phyloP scores from a whole-genome alignment of 257 asterid genomes.

The Gentiana straminea region DNA sequence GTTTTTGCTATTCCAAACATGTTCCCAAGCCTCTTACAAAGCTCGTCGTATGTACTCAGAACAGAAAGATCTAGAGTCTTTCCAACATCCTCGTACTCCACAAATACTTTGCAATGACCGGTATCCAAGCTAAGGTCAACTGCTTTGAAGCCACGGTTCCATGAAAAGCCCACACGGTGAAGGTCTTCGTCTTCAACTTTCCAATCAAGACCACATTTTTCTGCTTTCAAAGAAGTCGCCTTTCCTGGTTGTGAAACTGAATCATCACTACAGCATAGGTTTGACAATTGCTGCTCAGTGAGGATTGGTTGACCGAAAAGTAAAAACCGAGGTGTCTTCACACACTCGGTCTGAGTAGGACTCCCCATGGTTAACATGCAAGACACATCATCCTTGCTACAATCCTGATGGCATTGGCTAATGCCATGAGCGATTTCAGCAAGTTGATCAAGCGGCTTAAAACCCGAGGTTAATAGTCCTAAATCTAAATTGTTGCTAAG shows the following conservation, averaged over 20 bases:
- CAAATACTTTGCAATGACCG: conserved; percentile 86
- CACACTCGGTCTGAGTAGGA: conserved; percentile 24
- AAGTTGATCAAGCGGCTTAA: conserved; percentile 36
- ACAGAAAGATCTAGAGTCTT: conserved; percentile 61
- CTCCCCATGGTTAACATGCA: conserved; percentile 71
- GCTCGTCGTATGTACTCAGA: conserved; percentile 75
- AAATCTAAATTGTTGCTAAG: conserved; percentile 65
- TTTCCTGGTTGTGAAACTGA: conserved; percentile 18
- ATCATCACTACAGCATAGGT: conserved; percentile 22
- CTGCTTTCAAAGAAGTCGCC: conserved; percentile 17
- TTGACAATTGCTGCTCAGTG: conserved; percentile 87
- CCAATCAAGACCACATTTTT: conserved; percentile 16
- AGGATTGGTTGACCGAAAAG: conserved; percentile 96
- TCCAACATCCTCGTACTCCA: conserved; percentile 82
- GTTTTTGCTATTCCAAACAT: conserved; percentile 63
- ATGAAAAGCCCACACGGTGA: conserved; percentile 19
- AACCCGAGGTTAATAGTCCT: conserved; percentile 46
- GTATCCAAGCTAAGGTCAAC: conserved; percentile 46
- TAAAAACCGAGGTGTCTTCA: conserved; percentile 50
- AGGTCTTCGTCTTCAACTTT: conserved; percentile 24
- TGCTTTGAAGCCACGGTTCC: conserved; percentile 31
- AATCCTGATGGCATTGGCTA: conserved; percentile 21
- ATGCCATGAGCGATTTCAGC: conserved; percentile 30
- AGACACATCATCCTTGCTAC: conserved; percentile 45
- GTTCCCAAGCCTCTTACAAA: conserved; percentile 46